A percentile compares a stretch with the other conserved stretches of the same genome.
Evolutionary conservation across 1,139 yeast genomes (phyloP).

Genomic region (Magnusiomyces suaveolens): DNA sequence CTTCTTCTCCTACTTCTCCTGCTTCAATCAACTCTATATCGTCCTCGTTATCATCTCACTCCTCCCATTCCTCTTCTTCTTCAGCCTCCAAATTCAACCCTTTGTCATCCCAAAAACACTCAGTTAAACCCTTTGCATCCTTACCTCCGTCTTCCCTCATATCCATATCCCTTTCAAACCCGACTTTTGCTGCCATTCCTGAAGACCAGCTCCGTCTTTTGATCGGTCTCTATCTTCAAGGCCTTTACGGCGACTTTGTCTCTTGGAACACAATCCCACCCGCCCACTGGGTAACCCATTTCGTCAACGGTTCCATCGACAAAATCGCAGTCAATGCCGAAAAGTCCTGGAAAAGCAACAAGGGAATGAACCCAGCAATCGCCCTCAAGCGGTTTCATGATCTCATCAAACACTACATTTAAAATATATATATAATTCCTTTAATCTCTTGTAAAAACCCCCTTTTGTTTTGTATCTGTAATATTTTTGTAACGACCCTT

Average conservation of each 20-base stretch:
- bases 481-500: not conserved
- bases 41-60: constrained; percentile 2
- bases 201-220: constrained; percentile 4
- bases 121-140: not conserved
- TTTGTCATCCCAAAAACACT: not conserved
- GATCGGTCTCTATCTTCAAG: constrained; percentile 1
- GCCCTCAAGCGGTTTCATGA: constrained; percentile 4
- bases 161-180: not conserved
- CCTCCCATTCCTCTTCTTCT: not conserved
- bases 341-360: not conserved
- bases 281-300: constrained; percentile 4
- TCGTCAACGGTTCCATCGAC: constrained; percentile 1
- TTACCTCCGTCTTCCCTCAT: not conserved
- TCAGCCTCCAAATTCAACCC: not conserved
- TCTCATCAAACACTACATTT: not conserved
- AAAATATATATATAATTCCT: not conserved
- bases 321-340: constrained; percentile 4
- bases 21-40: not conserved
- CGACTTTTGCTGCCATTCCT: constrained; percentile 4
- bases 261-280: not conserved
- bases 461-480: not conserved
- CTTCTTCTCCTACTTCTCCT: not conserved
- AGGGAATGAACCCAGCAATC: constrained; percentile 3
- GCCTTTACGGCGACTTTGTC: constrained; percentile 5
- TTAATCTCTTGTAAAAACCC: not conserved